Evolutionary conservation across 805 yeast genomes (phyloP), one percentile per base, ranked within the genome.

Genomic region (Debaryomyces prosopidis): DNA sequence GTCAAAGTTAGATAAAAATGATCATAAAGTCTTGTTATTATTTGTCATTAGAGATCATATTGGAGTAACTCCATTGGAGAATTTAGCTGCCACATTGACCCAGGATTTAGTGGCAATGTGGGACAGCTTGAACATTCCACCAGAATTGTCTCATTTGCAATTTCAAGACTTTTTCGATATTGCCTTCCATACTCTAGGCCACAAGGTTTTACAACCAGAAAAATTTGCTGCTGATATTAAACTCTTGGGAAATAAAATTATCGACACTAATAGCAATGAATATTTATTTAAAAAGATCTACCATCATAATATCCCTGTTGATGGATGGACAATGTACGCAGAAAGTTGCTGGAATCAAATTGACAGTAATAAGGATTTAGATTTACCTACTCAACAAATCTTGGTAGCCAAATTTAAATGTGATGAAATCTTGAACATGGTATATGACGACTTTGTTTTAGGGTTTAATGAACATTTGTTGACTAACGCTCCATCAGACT

Each of bases 321-420:
- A 94, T 66, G 98, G 97, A 18, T 94, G 99, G 98, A 79, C 92
- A 3, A 67, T 90, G 63, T 94, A 94, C 57, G 90, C 97, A 1
- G 85, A 82, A 44, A 87, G 84, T 59, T 84, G 96, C 53, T 94
- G 99, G 99, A 84, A 87, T 42, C 96, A 89, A 65, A 94, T 94
- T 57, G 96, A 89, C 63, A 76, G 78, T 49, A 94, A 94, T 68
- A 91, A 89, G 66, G 99, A 94, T 62, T 78, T 94, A 51, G 99
- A 94, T 67, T 75, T 94, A 52, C 99, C 99, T 20, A 91, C 98
- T 1, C 99, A 94, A 61, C 99, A 94, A 64, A 87, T 89, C 27
- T 73, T 94, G 48, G 98, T 94, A 18, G 96, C 99, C 6, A 81
- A 94, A 56, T 92, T 89, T 68, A 83, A 96, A 59, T 92, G 98